Percentiles rank a stretch among this genome's conserved stretches.
phyloP scores from a whole-genome alignment of 2,329 filamentous ascomycete genomes.

The Nothopassalora personata region DNA sequence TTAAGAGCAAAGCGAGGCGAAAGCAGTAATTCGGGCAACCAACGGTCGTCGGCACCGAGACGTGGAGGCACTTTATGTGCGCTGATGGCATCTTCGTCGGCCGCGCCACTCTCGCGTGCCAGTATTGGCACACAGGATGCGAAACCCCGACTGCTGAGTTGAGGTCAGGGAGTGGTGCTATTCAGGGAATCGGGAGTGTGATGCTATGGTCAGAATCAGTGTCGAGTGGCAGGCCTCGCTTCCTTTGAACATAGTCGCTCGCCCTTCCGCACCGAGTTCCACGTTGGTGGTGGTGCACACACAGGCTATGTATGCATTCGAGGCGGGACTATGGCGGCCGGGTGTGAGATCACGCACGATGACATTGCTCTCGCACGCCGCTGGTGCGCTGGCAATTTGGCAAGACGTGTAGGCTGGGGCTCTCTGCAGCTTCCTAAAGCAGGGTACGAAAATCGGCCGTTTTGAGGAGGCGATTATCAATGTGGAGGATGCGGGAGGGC shows the following conservation, averaged over 20 bases:
- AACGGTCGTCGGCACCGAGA: not conserved
- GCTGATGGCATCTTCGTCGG: not conserved
- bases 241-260: not conserved
- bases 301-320: constrained; percentile 7
- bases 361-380: not conserved
- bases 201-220: not conserved
- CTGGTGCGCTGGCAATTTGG: not conserved
- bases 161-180: not conserved
- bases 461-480: not conserved
- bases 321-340: not conserved
- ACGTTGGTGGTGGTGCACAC: constrained; percentile 8
- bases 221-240: not conserved
- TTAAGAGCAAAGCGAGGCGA: not conserved
- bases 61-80: not conserved
- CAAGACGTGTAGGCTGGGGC: not conserved
- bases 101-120: not conserved
- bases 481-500: not conserved
- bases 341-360: not conserved
- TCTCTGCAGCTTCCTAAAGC: not conserved
- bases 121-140: not conserved
- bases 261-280: not conserved
- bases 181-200: not conserved
- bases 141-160: not conserved
- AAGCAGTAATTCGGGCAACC: not conserved
- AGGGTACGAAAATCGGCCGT: not conserved